Evolutionary conservation across 257 asterid species (phyloP).

Genomic region (Mentha longifolia): DNA sequence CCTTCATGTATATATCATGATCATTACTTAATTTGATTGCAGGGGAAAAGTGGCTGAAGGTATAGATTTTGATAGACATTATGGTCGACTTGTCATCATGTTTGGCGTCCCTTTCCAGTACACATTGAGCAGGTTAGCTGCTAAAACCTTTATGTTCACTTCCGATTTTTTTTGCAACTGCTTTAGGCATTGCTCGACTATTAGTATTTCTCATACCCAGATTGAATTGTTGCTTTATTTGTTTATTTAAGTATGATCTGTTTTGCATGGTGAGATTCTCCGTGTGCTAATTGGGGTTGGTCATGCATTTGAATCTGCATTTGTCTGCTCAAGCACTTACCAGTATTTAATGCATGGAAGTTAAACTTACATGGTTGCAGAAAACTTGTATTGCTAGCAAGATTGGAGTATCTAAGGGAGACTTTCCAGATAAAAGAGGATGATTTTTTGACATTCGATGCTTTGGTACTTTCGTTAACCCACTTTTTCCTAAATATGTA

Average conservation of each 20-base stretch:
- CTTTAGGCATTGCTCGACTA: not conserved
- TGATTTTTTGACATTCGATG: slow-evolving; percentile 93
- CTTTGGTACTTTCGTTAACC: slow-evolving; percentile 65
- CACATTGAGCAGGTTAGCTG: slow-evolving; percentile 82
- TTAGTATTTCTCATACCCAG: not conserved
- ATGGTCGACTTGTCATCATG: slow-evolving; percentile 98
- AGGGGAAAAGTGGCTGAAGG: slow-evolving; percentile 99
- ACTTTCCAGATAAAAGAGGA: slow-evolving; percentile 98
- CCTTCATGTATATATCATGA: not conserved
- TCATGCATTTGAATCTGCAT: slow-evolving; percentile 13
- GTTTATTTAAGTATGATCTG: not conserved
- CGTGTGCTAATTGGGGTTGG: not conserved
- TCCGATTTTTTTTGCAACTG: not conserved
- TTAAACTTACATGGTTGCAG: slow-evolving; percentile 53
- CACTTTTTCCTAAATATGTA: not conserved
- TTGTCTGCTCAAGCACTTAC: slow-evolving; percentile 17
- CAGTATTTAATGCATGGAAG: slow-evolving; percentile 23
- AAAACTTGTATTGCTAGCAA: slow-evolving; percentile 85
- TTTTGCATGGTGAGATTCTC: slow-evolving; percentile 12
- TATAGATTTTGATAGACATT: slow-evolving; percentile 94
- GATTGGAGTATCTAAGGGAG: slow-evolving; percentile 90
- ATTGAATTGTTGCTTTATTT: not conserved
- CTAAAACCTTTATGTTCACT: slow-evolving; percentile 1
- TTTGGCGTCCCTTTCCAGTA: slow-evolving; percentile 96
- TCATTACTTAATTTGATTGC: slow-evolving; percentile 33